Conservation (phyloP, 164 flowering plant genomes). For the Chimonanthus praecox region DNA sequence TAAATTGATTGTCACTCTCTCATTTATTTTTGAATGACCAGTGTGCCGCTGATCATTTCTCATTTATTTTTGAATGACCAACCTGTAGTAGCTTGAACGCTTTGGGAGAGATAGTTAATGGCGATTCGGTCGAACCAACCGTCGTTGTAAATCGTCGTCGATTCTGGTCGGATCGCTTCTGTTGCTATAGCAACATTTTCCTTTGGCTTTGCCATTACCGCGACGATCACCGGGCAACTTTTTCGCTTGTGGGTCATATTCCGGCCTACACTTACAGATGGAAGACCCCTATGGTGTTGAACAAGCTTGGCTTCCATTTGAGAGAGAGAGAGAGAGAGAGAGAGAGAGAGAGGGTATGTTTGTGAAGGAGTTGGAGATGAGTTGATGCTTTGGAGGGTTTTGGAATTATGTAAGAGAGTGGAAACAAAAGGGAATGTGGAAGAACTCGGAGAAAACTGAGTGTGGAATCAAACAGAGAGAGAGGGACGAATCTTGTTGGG, state of each 20-base stretch:
- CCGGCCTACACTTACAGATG: background rate
- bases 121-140: slow-evolving; percentile 64
- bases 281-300: background rate
- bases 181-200: background rate
- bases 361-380: background rate
- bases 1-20: too few relatives aligned
- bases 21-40: background rate
- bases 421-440: background rate
- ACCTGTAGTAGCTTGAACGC: slow-evolving; percentile 67
- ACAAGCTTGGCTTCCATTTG: background rate
- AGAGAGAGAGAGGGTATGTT: background rate
- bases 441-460: background rate
- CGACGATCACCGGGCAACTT: slow-evolving; percentile 4
- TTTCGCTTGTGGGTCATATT: background rate
- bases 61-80: background rate
- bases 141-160: slow-evolving; percentile 34
- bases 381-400: background rate
- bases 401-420: background rate
- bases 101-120: slow-evolving; percentile 54
- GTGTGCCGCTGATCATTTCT: too few relatives aligned
- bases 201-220: slow-evolving; percentile 33
- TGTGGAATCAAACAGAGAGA: background rate
- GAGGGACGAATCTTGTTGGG: too few relatives aligned
- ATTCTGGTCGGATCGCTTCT: background rate
- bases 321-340: background rate